Percentiles rank a stretch among this genome's conserved stretches.
Evolutionary conservation across 2,329 filamentous ascomycete species (phyloP).

Genomic region (Aspergillus niger): DNA sequence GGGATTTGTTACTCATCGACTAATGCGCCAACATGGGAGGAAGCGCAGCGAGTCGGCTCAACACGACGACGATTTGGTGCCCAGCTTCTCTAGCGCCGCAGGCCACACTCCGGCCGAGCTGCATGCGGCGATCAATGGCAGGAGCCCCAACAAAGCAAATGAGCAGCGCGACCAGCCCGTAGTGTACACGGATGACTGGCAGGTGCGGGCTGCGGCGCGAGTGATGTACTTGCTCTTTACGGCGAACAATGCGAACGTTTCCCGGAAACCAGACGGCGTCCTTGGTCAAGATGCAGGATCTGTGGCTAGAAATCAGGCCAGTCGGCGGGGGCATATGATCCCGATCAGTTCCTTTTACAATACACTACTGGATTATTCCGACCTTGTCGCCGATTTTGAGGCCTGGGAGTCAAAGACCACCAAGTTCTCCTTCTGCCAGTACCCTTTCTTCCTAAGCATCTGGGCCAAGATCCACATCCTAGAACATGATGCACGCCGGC

Average conservation of each 20-base stretch:
- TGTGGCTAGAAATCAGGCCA: slow-evolving; percentile 46
- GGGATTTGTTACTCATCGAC: slow-evolving; percentile 77
- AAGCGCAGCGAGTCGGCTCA: slow-evolving; percentile 63
- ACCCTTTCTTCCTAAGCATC: slow-evolving; percentile 87
- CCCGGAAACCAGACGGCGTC: slow-evolving; percentile 41
- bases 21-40: slow-evolving; percentile 70
- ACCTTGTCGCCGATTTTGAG: slow-evolving; percentile 83
- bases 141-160: slow-evolving; percentile 52
- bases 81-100: slow-evolving; percentile 68
- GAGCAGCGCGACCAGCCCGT: slow-evolving; percentile 55
- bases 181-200: slow-evolving; percentile 82
- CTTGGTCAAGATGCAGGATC: slow-evolving; percentile 35
- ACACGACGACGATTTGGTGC: slow-evolving; percentile 61
- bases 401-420: slow-evolving; percentile 75
- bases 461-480: slow-evolving; percentile 90
- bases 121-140: slow-evolving; percentile 70
- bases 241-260: slow-evolving; percentile 66
- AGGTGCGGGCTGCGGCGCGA: slow-evolving; percentile 76
- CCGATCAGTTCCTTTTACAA: slow-evolving; percentile 87
- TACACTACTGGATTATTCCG: slow-evolving; percentile 80
- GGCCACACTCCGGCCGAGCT: slow-evolving; percentile 68
- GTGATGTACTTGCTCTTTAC: slow-evolving; percentile 80
- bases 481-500: slow-evolving; percentile 81
- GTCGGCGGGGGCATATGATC: slow-evolving; percentile 65
- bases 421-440: slow-evolving; percentile 87